These are phyloP conservation scores for Neurospora crassa DNA, from an alignment of 2,329 filamentous ascomycete species.

Conservation along the genomic window DNA sequence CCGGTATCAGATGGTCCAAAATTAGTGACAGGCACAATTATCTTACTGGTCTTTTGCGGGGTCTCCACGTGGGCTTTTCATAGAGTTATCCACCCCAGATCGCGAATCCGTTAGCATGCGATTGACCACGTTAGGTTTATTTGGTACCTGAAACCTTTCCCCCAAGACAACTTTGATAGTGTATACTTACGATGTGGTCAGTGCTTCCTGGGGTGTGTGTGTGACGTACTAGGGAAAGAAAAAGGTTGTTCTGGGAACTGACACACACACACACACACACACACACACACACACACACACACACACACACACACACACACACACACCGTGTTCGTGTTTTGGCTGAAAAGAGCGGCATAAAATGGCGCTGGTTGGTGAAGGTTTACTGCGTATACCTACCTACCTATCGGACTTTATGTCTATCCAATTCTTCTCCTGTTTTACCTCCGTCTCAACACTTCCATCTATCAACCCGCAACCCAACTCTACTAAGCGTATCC, in stretches of 20 bases:
- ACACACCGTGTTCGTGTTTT: neutral
- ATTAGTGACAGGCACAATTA: neutral
- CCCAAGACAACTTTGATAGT: neutral
- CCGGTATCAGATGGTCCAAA: neutral
- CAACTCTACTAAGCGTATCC: neutral
- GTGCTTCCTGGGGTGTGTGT: neutral
- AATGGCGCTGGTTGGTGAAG: neutral
- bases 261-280: too few relatives aligned
- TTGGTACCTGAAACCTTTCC: neutral
- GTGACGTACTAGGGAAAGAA: neutral
- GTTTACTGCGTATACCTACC: too few relatives aligned
- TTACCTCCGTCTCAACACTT: neutral
- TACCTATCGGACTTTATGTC: neutral
- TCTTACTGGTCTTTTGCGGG: neutral
- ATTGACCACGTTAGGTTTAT: neutral
- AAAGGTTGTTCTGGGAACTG: too few relatives aligned
- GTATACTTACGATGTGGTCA: neutral
- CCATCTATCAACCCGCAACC: neutral
- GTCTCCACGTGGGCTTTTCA: neutral
- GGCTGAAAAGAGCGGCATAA: neutral
- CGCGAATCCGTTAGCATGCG: neutral
- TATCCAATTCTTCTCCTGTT: neutral
- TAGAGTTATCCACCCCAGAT: neutral
- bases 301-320: too few relatives aligned
- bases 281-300: too few relatives aligned